phyloP scores from a whole-genome alignment of 108 stramenopile genomes.

The Skeletonema grethae region DNA sequence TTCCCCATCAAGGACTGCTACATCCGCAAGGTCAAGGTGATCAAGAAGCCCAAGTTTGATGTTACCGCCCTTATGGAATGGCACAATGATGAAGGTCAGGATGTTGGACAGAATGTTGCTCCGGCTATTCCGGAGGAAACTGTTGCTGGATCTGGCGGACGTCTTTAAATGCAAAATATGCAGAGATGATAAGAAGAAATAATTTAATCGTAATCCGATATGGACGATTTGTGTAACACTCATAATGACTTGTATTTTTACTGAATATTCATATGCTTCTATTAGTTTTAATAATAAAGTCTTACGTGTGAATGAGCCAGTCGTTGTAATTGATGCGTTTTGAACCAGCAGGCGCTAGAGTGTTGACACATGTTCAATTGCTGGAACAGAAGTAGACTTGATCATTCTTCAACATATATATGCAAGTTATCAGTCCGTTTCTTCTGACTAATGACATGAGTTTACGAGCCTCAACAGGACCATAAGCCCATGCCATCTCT shows the following conservation, averaged over 20 bases:
- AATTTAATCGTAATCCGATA: conserved; percentile 4
- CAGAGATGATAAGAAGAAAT: neutral
- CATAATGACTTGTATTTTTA: conserved; percentile 6
- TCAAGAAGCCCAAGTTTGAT: conserved; percentile 99
- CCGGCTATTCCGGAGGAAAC: conserved; percentile 76
- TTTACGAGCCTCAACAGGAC: too few species aligned
- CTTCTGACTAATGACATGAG: too few species aligned
- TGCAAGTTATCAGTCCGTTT: too few species aligned
- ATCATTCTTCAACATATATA: too few species aligned
- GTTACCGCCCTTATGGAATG: conserved; percentile 99
- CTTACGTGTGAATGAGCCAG: too few species aligned
- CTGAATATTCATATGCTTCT: too few species aligned
- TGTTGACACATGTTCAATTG: too few species aligned
- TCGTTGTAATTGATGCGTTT: too few species aligned
- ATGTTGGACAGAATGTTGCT: conserved; percentile 78
- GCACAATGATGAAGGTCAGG: conserved; percentile 92
- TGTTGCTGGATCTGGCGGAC: conserved; percentile 92
- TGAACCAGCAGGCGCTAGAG: too few species aligned
- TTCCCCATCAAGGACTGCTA: conserved; percentile 99
- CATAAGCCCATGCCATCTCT: too few species aligned
- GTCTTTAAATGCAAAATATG: conserved; percentile 38
- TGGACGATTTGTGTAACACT: conserved; percentile 6
- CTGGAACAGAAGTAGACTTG: too few species aligned
- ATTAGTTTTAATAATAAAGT: too few species aligned
- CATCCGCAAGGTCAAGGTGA: conserved; percentile 99